These are phyloP conservation scores for Nemania diffusa DNA, from an alignment of 2,329 filamentous ascomycete genomes.

Conservation along the genomic window DNA sequence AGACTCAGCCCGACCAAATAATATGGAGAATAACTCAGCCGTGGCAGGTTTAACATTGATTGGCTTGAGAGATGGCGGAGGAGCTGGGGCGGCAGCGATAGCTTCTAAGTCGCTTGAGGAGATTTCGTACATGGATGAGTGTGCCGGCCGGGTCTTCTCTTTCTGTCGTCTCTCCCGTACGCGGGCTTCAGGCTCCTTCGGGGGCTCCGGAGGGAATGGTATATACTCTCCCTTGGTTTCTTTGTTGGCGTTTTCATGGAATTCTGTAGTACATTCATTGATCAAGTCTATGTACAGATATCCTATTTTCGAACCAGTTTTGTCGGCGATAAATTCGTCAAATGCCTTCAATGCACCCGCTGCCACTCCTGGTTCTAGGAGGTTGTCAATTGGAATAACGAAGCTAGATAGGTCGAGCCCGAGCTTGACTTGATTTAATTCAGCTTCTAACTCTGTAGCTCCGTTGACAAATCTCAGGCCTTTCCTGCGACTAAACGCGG, in stretches of 20 bases:
- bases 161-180: slow-evolving; percentile 54
- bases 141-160: slow-evolving; percentile 56
- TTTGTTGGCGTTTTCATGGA: slow-evolving; percentile 43
- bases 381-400: slow-evolving; percentile 55
- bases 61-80: slow-evolving; percentile 8
- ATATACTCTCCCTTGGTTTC: slow-evolving; percentile 36
- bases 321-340: slow-evolving; percentile 52
- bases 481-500: slow-evolving; percentile 53
- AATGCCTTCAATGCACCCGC: slow-evolving; percentile 51
- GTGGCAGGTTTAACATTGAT: slow-evolving; percentile 55
- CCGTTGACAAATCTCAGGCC: slow-evolving; percentile 52
- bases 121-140: slow-evolving; percentile 52
- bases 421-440: slow-evolving; percentile 53
- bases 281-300: slow-evolving; percentile 58
- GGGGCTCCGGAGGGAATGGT: slow-evolving; percentile 33
- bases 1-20: slow-evolving; percentile 49
- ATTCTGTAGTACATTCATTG: slow-evolving; percentile 50
- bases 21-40: slow-evolving; percentile 51
- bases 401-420: slow-evolving; percentile 55
- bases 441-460: slow-evolving; percentile 49
- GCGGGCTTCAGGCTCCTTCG: slow-evolving; percentile 39
- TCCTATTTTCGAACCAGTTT: slow-evolving; percentile 54
- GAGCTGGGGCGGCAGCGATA: neutral
- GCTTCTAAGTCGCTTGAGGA: slow-evolving; percentile 20
- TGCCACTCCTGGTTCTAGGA: slow-evolving; percentile 55